Percentiles rank a stretch among this genome's conserved stretches.
Conservation (phyloP, 768 basidiomycete species). For the Tremella fuciformis region DNA sequence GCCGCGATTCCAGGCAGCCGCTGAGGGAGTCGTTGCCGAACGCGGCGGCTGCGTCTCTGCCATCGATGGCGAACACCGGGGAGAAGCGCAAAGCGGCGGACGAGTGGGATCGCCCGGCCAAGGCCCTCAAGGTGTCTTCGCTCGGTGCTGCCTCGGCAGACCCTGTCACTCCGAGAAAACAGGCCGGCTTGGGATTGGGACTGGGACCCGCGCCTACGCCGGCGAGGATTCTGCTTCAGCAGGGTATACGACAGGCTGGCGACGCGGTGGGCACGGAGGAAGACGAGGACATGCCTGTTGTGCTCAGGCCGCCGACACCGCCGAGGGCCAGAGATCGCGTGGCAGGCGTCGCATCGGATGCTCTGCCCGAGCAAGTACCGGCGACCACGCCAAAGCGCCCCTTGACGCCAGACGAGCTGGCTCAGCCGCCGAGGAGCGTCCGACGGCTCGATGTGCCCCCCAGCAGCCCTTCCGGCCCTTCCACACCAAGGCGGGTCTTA, state of each 20-base stretch:
- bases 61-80: no score
- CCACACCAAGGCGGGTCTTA: conserved; percentile 7
- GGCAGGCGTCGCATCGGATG: neutral
- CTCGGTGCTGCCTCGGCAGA: neutral
- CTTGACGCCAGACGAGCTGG: neutral
- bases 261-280: neutral
- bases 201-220: neutral
- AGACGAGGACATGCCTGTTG: neutral
- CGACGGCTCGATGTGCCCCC: neutral
- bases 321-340: neutral
- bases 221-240: neutral
- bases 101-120: conserved; percentile 1
- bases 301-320: conserved; percentile 1
- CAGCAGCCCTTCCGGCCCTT: neutral
- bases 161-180: neutral
- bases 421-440: neutral
- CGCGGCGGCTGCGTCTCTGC: neutral
- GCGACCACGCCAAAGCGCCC: neutral
- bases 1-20: neutral
- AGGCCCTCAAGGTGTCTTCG: neutral
- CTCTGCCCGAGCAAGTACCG: neutral
- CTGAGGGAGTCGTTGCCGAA: neutral
- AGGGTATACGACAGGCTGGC: neutral
- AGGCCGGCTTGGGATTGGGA: neutral
- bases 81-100: neutral